Percentiles rank a stretch among this genome's conserved stretches.
phyloP scores from a whole-genome alignment of 768 basidiomycete genomes.

The Xerocomellus intermedius region DNA sequence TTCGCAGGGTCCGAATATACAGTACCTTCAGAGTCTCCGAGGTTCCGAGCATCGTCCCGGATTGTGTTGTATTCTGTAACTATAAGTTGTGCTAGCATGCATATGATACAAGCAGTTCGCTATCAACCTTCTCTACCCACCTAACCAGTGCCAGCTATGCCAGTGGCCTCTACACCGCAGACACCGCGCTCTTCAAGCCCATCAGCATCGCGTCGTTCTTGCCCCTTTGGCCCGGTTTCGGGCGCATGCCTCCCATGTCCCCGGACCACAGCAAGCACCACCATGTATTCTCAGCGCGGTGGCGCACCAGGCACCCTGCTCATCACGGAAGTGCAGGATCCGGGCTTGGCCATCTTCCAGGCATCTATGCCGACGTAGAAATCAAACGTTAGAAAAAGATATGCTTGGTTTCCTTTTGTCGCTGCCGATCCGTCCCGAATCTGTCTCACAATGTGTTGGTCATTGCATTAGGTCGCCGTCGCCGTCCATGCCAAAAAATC shows the following conservation, averaged over 20 bases:
- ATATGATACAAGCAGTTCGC: not conserved
- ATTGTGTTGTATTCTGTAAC: no score
- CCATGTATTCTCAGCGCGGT: conserved; percentile 49
- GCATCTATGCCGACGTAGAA: not conserved
- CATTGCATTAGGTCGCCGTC: not conserved
- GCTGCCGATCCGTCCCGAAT: no score
- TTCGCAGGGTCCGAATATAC: no score
- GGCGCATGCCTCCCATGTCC: conserved; percentile 31
- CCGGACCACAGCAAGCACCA: conserved; percentile 38
- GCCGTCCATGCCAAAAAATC: conserved; percentile 6
- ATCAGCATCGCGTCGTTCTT: not conserved
- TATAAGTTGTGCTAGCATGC: not conserved
- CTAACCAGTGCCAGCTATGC: not conserved
- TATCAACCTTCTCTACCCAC: not conserved
- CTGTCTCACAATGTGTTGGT: not conserved
- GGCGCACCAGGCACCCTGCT: conserved; percentile 50
- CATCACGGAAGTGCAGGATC: conserved; percentile 47
- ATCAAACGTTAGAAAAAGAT: not conserved
- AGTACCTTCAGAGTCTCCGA: no score
- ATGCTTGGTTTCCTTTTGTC: not conserved
- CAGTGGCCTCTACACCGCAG: not conserved
- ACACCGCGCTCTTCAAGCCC: not conserved
- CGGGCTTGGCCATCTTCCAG: not conserved
- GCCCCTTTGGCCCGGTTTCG: not conserved
- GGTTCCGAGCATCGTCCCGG: no score